phyloP scores from a whole-genome alignment of 805 yeast genomes.

The Candida andamanensis region DNA sequence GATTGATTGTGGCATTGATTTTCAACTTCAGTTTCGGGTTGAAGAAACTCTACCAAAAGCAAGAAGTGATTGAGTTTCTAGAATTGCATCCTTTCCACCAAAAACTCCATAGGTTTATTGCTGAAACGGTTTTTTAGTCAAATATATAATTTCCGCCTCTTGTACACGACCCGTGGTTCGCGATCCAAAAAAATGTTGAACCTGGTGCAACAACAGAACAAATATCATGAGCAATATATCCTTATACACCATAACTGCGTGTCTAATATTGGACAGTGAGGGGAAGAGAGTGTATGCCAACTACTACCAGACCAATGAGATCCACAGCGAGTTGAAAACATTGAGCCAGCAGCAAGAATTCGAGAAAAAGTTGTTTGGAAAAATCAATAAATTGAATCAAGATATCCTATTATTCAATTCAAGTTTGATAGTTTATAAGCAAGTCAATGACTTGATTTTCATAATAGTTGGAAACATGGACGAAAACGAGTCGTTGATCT shows the following conservation, averaged over 20 bases:
- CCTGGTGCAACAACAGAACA: no score
- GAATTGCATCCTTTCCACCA: constrained; percentile 28
- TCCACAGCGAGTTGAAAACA: constrained; percentile 18
- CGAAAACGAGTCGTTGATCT: constrained; percentile 82
- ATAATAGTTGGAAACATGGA: constrained; percentile 68
- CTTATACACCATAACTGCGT: constrained; percentile 77
- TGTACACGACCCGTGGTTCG: no score
- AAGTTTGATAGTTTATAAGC: constrained; percentile 81
- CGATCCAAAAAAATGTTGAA: no score
- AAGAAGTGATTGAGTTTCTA: constrained; percentile 25
- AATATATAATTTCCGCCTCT: no score
- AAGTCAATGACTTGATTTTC: constrained; percentile 68
- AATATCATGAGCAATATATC: constrained; percentile 47
- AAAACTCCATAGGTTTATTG: constrained; percentile 30
- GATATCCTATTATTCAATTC: constrained; percentile 79
- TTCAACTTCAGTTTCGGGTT: constrained; percentile 70
- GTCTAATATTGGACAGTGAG: constrained; percentile 72
- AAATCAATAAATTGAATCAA: constrained; percentile 74
- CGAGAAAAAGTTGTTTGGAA: constrained; percentile 65
- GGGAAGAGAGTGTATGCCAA: constrained; percentile 81
- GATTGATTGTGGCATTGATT: constrained; percentile 59
- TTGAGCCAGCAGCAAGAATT: constrained; percentile 65
- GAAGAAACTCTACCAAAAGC: constrained; percentile 15
- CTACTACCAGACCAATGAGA: constrained; percentile 63
- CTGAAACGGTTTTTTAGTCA: constrained; percentile 5